These are phyloP conservation scores for Eimeria mitis DNA, from an alignment of 169 alveolate genomes.

Conservation along the genomic window DNA sequence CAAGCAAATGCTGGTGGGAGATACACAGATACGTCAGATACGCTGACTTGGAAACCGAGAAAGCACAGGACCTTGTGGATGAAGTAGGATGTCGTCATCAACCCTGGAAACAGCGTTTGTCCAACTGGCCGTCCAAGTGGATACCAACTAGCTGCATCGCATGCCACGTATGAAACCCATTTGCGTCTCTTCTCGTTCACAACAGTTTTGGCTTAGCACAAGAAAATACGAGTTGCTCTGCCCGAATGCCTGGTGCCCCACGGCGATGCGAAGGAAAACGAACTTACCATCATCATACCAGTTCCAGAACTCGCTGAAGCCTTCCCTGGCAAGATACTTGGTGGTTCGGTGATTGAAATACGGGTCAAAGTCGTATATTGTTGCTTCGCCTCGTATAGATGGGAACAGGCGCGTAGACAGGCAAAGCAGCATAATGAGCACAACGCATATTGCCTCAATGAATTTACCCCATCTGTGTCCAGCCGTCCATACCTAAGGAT, in stretches of 20 bases:
- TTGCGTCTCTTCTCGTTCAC: background rate
- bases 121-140: constrained; percentile 99
- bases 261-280: no score
- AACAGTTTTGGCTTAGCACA: background rate
- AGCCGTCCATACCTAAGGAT: constrained; percentile 19
- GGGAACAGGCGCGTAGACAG: constrained; percentile 97
- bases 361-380: constrained; percentile 99
- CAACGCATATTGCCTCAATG: constrained; percentile 61
- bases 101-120: constrained; percentile 99
- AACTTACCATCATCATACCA: constrained; percentile 96
- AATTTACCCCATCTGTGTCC: constrained; percentile 67
- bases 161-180: background rate
- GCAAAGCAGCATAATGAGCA: constrained; percentile 34
- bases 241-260: background rate
- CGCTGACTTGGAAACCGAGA: constrained; percentile 91
- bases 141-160: constrained; percentile 95
- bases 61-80: constrained; percentile 83
- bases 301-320: constrained; percentile 98
- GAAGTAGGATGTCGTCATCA: constrained; percentile 97
- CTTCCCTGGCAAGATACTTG: constrained; percentile 95
- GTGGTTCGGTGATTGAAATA: constrained; percentile 99
- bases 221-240: background rate
- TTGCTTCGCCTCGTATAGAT: constrained; percentile 97
- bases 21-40: constrained; percentile 97
- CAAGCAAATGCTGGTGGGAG: constrained; percentile 98